phyloP scores from a whole-genome alignment of 495 filamentous ascomycete genomes.

The Amphirosellinia nigrospora region DNA sequence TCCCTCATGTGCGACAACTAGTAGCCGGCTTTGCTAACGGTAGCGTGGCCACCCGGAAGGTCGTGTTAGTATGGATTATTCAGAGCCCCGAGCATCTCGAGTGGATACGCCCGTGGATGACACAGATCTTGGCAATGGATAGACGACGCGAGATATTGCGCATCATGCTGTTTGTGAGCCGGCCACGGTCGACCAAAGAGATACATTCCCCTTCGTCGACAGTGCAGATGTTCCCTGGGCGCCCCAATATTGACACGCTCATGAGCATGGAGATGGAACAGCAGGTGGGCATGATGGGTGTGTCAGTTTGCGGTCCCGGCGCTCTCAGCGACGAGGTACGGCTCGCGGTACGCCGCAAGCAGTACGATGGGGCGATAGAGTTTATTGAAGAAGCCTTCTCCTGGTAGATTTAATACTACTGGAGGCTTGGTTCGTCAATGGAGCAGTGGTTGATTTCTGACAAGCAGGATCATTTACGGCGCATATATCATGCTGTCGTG shows the following conservation, averaged over 20 bases:
- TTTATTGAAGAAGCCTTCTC: slow-evolving; percentile 97
- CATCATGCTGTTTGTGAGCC: slow-evolving; percentile 88
- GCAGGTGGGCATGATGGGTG: slow-evolving; percentile 80
- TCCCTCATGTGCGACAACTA: slow-evolving; percentile 77
- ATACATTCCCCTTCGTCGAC: slow-evolving; percentile 80
- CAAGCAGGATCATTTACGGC: neutral
- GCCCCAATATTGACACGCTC: slow-evolving; percentile 68
- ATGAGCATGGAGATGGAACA: slow-evolving; percentile 78
- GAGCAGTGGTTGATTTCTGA: slow-evolving; percentile 2
- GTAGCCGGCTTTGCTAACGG: slow-evolving; percentile 70
- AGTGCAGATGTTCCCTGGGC: slow-evolving; percentile 89
- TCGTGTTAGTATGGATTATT: slow-evolving; percentile 90
- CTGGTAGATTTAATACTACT: slow-evolving; percentile 57
- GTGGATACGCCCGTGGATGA: slow-evolving; percentile 97
- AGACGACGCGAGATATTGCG: slow-evolving; percentile 79
- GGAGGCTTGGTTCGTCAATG: neutral
- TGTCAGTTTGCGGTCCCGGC: slow-evolving; percentile 90
- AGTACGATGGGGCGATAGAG: slow-evolving; percentile 73
- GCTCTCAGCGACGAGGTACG: slow-evolving; percentile 88
- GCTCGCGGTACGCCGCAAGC: slow-evolving; percentile 68
- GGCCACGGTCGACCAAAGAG: slow-evolving; percentile 78
- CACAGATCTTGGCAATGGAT: slow-evolving; percentile 85
- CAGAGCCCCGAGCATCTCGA: slow-evolving; percentile 86
- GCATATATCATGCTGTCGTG: neutral
- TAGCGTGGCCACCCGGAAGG: slow-evolving; percentile 75